phyloP scores from a whole-genome alignment of 164 flowering plant species.

The Umbellularia californica region DNA sequence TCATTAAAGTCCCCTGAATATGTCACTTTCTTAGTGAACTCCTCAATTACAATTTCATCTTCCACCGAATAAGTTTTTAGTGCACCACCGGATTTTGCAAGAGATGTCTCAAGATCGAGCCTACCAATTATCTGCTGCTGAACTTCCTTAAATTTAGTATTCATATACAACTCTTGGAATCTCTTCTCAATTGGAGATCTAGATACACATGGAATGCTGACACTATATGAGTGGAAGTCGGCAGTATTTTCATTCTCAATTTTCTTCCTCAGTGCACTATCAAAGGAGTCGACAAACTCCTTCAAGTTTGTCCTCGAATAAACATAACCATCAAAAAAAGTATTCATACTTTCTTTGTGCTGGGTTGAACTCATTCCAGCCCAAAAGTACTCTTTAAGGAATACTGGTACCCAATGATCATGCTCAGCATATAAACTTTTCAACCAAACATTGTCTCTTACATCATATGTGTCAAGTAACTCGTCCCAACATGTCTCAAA shows the following conservation, averaged over 20 bases:
- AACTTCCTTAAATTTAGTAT: slow-evolving; percentile 39
- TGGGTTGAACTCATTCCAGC: slow-evolving; percentile 53
- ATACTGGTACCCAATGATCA: slow-evolving; percentile 63
- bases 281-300: slow-evolving; percentile 67
- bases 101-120: slow-evolving; percentile 15
- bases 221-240: slow-evolving; percentile 19
- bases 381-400: slow-evolving; percentile 52
- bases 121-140: slow-evolving; percentile 44
- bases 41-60: too few species aligned
- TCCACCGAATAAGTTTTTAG: not conserved
- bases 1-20: too few species aligned
- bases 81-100: slow-evolving; percentile 1
- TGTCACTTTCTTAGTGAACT: too few species aligned
- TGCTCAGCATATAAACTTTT: slow-evolving; percentile 44
- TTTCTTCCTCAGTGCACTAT: slow-evolving; percentile 49
- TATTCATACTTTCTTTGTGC: slow-evolving; percentile 33
- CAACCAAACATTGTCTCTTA: slow-evolving; percentile 26
- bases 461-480: slow-evolving; percentile 51
- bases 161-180: slow-evolving; percentile 22
- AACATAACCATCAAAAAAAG: slow-evolving; percentile 58
- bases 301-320: slow-evolving; percentile 60
- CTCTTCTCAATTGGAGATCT: too few species aligned
- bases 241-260: slow-evolving; percentile 38
- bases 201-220: too few species aligned
- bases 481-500: slow-evolving; percentile 66